phyloP scores from a whole-genome alignment of 306 rosid genomes.

The Fagus crenata region DNA sequence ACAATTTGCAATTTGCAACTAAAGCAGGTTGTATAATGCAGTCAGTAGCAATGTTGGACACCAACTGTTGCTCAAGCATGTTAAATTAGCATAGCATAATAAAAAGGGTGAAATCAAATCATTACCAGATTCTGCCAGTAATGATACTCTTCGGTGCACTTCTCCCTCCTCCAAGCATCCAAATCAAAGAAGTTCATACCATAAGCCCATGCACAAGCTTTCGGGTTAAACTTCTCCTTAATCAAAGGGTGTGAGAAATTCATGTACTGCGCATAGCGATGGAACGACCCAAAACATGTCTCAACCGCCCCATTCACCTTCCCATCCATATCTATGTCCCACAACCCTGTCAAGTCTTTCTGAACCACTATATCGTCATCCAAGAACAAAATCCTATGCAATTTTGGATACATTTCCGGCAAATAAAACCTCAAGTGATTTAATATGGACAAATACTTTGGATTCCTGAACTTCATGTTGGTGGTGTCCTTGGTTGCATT shows the following conservation, averaged over 20 bases:
- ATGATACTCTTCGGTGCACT: conserved; percentile 82
- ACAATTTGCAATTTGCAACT: too few relatives aligned
- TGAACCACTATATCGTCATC: conserved; percentile 89
- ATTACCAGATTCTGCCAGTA: conserved; percentile 88
- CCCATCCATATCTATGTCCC: conserved; percentile 87
- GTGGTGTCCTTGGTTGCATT: conserved; percentile 83
- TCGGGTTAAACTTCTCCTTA: conserved; percentile 73
- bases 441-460: conserved; percentile 73
- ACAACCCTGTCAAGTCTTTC: conserved; percentile 77
- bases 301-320: conserved; percentile 93
- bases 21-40: too few relatives aligned
- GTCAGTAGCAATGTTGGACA: too few relatives aligned
- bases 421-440: conserved; percentile 82
- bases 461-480: conserved; percentile 88
- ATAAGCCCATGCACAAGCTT: conserved; percentile 89
- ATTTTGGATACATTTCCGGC: conserved; percentile 83
- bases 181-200: conserved; percentile 91
- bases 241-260: conserved; percentile 88
- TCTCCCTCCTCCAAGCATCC: conserved; percentile 87
- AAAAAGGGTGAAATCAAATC: conserved; percentile 14
- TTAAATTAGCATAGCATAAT: not conserved
- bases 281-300: conserved; percentile 86
- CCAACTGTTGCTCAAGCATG: conserved; percentile 14
- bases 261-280: conserved; percentile 84
- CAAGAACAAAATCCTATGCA: conserved; percentile 69